Conservation (phyloP, 2,329 filamentous ascomycete genomes). For the Acephala macrosclerotiorum region DNA sequence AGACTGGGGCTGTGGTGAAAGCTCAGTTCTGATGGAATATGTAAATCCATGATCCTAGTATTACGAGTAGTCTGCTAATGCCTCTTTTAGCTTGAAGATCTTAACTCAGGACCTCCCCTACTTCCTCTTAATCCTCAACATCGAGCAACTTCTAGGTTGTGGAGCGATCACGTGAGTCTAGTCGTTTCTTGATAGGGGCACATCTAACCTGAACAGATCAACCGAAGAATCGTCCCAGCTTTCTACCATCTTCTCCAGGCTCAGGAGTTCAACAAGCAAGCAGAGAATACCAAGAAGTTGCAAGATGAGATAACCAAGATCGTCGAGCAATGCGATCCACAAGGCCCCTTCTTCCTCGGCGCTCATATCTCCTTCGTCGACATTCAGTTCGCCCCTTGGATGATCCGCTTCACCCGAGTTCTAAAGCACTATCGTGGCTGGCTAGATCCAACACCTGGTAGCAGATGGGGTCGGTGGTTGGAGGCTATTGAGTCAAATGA, state of each 20-base stretch:
- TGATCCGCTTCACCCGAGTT: constrained; percentile 47
- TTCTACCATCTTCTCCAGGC: constrained; percentile 80
- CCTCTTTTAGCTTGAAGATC: constrained; percentile 71
- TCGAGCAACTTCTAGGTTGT: constrained; percentile 78
- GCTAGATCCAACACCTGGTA: constrained; percentile 45
- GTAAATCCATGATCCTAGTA: constrained; percentile 53
- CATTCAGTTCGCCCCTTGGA: constrained; percentile 50
- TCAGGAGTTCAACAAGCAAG: constrained; percentile 64
- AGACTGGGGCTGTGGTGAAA: constrained; percentile 85
- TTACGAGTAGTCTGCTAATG: background rate
- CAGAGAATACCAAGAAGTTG: constrained; percentile 65
- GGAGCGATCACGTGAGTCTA: constrained; percentile 76
- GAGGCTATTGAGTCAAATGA: constrained; percentile 48
- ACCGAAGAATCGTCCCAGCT: constrained; percentile 75
- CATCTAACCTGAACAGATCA: constrained; percentile 61
- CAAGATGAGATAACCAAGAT: constrained; percentile 65
- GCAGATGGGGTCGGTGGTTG: constrained; percentile 47
- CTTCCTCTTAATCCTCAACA: constrained; percentile 71
- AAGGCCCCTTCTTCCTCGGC: constrained; percentile 47
- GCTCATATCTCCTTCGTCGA: constrained; percentile 47
- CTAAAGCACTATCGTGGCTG: constrained; percentile 49
- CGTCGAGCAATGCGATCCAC: constrained; percentile 45
- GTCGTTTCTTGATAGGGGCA: background rate
- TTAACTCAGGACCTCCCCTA: constrained; percentile 65
- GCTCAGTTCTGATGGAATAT: constrained; percentile 85